These are phyloP conservation scores for Penicillium sp. DNA, from an alignment of 2,329 filamentous ascomycete species.

Conservation along the genomic window DNA sequence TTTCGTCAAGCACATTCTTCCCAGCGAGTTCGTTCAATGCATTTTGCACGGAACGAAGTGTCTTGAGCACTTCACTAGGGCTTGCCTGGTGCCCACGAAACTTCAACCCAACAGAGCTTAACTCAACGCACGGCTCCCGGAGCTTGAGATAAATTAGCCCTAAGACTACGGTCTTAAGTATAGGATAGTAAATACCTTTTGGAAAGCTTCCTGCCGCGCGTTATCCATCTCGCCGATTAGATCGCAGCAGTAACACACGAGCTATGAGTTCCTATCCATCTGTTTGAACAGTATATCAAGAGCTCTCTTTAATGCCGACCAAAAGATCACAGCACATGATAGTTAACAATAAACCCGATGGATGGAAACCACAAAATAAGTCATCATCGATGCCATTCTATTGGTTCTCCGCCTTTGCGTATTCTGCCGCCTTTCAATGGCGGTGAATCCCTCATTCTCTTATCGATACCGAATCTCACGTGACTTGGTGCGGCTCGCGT, in stretches of 20 bases:
- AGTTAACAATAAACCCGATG: neutral
- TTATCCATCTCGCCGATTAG: conserved; percentile 37
- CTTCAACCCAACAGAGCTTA: conserved; percentile 59
- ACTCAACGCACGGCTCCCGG: conserved; percentile 62
- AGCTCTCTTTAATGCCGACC: neutral
- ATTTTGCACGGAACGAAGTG: conserved; percentile 51
- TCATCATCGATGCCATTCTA: conserved; percentile 13
- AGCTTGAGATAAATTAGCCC: conserved; percentile 49
- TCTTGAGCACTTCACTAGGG: conserved; percentile 52
- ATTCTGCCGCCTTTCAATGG: conserved; percentile 32
- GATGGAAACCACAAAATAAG: conserved; percentile 2
- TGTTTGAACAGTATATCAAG: neutral
- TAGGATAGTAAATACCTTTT: conserved; percentile 36
- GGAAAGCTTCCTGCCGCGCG: conserved; percentile 47
- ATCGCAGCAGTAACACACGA: neutral
- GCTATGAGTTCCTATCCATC: conserved; percentile 3
- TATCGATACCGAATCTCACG: conserved; percentile 20
- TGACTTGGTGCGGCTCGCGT: conserved; percentile 27
- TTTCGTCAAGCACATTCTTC: conserved; percentile 67
- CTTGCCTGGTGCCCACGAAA: conserved; percentile 54
- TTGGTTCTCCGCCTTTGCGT: conserved; percentile 19
- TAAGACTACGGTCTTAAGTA: neutral
- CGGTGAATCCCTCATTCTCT: conserved; percentile 24
- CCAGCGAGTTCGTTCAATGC: conserved; percentile 46
- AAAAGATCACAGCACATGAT: neutral